These are phyloP conservation scores for Acacia confusa DNA, from an alignment of 306 rosid species.

Conservation along the genomic window DNA sequence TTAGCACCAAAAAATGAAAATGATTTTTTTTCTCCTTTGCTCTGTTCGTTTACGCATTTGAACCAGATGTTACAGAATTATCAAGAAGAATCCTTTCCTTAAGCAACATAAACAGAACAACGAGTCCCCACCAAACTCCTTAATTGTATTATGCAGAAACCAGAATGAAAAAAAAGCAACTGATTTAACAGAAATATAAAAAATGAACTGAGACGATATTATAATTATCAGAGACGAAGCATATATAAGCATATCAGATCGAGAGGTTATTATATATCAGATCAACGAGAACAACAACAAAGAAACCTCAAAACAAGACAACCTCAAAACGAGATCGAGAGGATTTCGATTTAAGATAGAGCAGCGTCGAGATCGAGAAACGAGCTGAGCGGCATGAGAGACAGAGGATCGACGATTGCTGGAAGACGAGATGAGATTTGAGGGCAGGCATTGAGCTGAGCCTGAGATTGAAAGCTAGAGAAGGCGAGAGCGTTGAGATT, in stretches of 20 bases:
- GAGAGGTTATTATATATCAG: background rate
- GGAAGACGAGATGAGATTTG: no score
- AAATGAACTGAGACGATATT: background rate
- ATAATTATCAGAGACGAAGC: background rate
- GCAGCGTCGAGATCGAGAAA: no score
- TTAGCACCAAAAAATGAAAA: no score
- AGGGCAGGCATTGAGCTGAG: no score
- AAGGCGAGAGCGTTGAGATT: no score
- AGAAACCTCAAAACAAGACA: background rate
- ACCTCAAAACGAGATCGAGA: no score
- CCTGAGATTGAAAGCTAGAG: no score
- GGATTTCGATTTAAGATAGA: no score
- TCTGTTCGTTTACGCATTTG: background rate
- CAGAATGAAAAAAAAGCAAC: no score
- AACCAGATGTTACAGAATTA: background rate
- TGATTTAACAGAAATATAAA: background rate
- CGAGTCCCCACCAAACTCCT: background rate
- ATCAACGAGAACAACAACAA: background rate
- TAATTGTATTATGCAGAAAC: background rate
- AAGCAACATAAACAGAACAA: background rate
- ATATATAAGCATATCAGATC: background rate
- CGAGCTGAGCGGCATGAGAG: no score
- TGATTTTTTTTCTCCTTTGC: background rate
- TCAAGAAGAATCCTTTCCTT: background rate
- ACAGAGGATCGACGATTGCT: no score